phyloP scores from a whole-genome alignment of 2,329 filamentous ascomycete genomes.

The Laburnicola sp. region DNA sequence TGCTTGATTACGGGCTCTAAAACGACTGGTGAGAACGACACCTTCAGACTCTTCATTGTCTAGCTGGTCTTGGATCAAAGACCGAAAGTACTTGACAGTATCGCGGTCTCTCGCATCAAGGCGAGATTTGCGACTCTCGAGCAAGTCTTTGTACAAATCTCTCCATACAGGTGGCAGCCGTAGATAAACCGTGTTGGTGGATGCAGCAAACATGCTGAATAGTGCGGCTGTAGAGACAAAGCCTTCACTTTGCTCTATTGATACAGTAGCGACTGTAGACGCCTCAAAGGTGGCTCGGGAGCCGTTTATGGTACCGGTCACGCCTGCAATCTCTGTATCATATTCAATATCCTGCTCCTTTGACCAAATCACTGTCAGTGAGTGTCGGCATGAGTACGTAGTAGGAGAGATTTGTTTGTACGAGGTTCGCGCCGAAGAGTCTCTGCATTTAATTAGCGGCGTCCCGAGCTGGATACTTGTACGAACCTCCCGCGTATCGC shows the following conservation, averaged over 20 bases:
- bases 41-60: slow-evolving; percentile 57
- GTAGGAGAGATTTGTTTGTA: slow-evolving; percentile 73
- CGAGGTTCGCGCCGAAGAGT: slow-evolving; percentile 67
- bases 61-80: slow-evolving; percentile 68
- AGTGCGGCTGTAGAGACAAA: slow-evolving; percentile 81
- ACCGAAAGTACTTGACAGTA: slow-evolving; percentile 67
- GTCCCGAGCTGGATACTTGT: not conserved
- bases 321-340: slow-evolving; percentile 45
- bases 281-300: slow-evolving; percentile 68
- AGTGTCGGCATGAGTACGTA: slow-evolving; percentile 74
- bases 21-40: slow-evolving; percentile 74
- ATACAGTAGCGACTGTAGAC: slow-evolving; percentile 71
- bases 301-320: slow-evolving; percentile 52
- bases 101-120: slow-evolving; percentile 71
- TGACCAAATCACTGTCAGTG: slow-evolving; percentile 75
- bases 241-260: slow-evolving; percentile 79
- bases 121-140: slow-evolving; percentile 69
- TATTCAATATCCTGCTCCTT: slow-evolving; percentile 65
- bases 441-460: slow-evolving; percentile 49
- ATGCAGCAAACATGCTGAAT: slow-evolving; percentile 78
- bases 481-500: slow-evolving; percentile 76
- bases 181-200: slow-evolving; percentile 75
- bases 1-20: slow-evolving; percentile 55
- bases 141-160: slow-evolving; percentile 81
- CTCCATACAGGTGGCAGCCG: slow-evolving; percentile 79